Base-by-base conservation (phyloP, 2,329 filamentous ascomycete genomes). In the Fusarium aywerte region DNA sequence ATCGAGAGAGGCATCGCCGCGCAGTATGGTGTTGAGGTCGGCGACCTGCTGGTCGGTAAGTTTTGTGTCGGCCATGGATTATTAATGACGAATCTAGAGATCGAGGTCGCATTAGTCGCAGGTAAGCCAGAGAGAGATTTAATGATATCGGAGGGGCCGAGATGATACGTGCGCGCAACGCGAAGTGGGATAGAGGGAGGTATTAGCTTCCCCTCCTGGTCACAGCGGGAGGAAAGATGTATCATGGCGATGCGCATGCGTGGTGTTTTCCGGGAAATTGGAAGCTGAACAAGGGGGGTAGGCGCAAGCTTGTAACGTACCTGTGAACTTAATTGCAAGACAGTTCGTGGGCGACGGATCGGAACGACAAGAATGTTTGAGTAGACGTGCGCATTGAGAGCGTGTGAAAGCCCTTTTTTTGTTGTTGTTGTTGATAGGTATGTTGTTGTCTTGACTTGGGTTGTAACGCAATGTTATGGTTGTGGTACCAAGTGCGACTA, bases 1-100 rank as follows among this genome's bases (percentile, higher is more conserved):
- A 73, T 94, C 91, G 71, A 92, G 82, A 47, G 88, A 84, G 35
- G 86, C 84, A 71, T 92, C 90, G 71, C 87, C 85, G 77, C 81
- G 81, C 54, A 88, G 78, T 62, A 87, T 79, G 43, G 80, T 78
- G 66, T 82, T 73, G 67, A 88, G 80, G 79, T 85, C 82, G 52
- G 81, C 78, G 76, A 87, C 85, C 80, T 87, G 85, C 75, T 85
- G 80, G 70, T 88, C 86, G 61, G 83, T 84, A 75, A 88, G 82
- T 76, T 82, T 86, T 55, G 58, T 72, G 72, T 88, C 86, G 72
- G 83, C 82, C 85, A 87, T 83, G 74, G 65, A 58, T 64, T 56
- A 48, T 49, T 33, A 53, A 54, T 50, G 50, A 51, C 62, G 69
- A 66, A 70, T 71, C 71, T 73, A 43, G 11, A 42, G 11, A 55